Percentiles rank a stretch among this genome's conserved stretches.
These are phyloP conservation scores for Microbotryum lychnidis-dioicae DNA, from an alignment of 1,284 basidiomycete genomes.

Conservation along the genomic window DNA sequence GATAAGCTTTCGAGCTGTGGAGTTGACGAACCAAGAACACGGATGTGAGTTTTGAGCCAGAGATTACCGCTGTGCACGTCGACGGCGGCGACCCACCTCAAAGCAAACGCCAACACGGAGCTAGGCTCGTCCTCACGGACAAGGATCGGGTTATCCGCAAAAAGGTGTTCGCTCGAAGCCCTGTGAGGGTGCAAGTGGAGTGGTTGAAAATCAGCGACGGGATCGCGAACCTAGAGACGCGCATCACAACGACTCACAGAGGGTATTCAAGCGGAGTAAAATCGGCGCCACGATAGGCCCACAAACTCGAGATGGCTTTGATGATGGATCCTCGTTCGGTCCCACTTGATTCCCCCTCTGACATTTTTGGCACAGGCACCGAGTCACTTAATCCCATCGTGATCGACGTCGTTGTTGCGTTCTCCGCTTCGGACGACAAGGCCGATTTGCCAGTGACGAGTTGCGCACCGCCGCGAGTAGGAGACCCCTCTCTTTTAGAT, in stretches of 20 bases:
- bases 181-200: conserved; percentile 21
- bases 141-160: conserved; percentile 89
- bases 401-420: conserved; percentile 5
- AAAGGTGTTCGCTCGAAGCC: conserved; percentile 66
- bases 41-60: background rate
- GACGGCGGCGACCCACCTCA: conserved; percentile 54
- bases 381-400: background rate
- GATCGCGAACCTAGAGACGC: background rate
- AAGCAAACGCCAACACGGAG: conserved; percentile 90
- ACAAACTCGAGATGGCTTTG: conserved; percentile 76
- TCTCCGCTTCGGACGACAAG: too few species aligned
- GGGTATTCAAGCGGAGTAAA: conserved; percentile 51
- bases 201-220: background rate
- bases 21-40: conserved; percentile 1
- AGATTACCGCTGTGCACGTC: background rate
- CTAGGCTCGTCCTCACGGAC: conserved; percentile 96
- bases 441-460: too few species aligned
- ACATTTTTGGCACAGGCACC: conserved; percentile 26
- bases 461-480: too few species aligned
- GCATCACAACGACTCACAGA: conserved; percentile 38
- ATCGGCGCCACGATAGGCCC: conserved; percentile 54
- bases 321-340: conserved; percentile 68
- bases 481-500: too few species aligned
- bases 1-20: conserved; percentile 70
- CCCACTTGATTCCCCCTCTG: conserved; percentile 47